phyloP scores from a whole-genome alignment of 2,329 filamentous ascomycete species.

The Colletotrichum siamense region DNA sequence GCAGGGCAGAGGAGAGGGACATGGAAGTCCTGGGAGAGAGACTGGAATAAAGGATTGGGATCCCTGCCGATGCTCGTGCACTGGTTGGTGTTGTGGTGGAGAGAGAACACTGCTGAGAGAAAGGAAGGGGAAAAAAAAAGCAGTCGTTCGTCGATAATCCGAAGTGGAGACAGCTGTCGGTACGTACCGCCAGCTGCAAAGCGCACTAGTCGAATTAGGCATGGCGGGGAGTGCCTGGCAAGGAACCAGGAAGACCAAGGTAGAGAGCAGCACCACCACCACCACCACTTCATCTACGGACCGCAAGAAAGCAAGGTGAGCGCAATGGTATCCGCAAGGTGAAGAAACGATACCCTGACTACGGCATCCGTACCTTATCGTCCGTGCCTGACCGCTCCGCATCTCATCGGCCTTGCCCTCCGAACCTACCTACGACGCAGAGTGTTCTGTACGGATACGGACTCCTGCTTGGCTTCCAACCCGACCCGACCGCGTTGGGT shows the following conservation, averaged over 20 bases:
- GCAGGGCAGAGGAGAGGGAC: background rate
- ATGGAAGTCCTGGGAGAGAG: background rate
- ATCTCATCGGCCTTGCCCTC: background rate
- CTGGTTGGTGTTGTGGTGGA: conserved; percentile 25
- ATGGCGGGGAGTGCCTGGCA: background rate
- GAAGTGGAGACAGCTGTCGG: background rate
- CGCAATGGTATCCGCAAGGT: background rate
- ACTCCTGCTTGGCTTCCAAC: background rate
- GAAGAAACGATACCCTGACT: background rate
- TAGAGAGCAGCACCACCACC: background rate
- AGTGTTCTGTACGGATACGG: background rate
- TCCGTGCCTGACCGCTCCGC: background rate
- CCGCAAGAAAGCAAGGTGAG: background rate
- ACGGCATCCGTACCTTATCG: background rate
- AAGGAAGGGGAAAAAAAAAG: background rate
- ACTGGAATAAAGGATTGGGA: conserved; percentile 18
- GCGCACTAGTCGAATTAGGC: background rate
- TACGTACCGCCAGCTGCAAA: background rate
- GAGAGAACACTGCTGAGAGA: conserved; percentile 13
- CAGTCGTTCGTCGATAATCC: background rate
- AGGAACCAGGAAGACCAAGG: background rate
- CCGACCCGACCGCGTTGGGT: background rate
- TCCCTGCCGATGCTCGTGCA: conserved; percentile 18
- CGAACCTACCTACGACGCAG: background rate
- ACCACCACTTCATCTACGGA: background rate